These are phyloP conservation scores for Monosporascus sp. DNA, from an alignment of 2,329 filamentous ascomycete species.

Conservation along the genomic window DNA sequence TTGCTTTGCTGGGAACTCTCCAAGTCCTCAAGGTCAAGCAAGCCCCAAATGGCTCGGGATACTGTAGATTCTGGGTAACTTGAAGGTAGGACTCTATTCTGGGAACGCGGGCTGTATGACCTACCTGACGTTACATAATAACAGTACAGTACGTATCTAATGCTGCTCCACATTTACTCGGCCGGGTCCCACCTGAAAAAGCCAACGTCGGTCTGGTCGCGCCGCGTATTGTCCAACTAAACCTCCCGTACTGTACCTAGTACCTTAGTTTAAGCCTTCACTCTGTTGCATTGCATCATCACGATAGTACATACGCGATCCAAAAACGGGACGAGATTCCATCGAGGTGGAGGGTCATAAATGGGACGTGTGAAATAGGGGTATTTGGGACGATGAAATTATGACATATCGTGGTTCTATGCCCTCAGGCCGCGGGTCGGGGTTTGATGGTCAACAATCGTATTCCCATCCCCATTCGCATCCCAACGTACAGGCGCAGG, in stretches of 20 bases:
- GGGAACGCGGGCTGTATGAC: too few species aligned
- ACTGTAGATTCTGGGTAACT: too few species aligned
- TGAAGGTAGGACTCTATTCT: too few species aligned
- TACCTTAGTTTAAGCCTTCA: too few species aligned
- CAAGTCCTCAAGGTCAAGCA: too few species aligned
- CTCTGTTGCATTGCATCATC: neutral
- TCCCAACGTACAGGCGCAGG: neutral
- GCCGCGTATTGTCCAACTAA: neutral
- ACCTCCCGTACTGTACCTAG: neutral
- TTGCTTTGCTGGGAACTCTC: too few species aligned
- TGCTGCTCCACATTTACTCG: neutral
- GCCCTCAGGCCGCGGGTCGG: slow-evolving; percentile 25
- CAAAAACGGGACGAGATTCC: neutral
- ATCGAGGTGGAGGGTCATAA: neutral
- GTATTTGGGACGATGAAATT: slow-evolving; percentile 21
- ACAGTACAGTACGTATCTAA: too few species aligned
- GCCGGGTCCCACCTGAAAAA: neutral
- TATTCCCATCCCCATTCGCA: slow-evolving; percentile 12
- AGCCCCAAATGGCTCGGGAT: too few species aligned
- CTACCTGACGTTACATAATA: too few species aligned
- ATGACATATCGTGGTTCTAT: slow-evolving; percentile 29
- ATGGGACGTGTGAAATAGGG: slow-evolving; percentile 3
- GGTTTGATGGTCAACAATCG: slow-evolving; percentile 21
- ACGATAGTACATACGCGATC: too few species aligned
- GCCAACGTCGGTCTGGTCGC: neutral